Percentiles rank a stretch among this genome's conserved stretches.
These are phyloP conservation scores for Daedaleopsis sinensis DNA, from an alignment of 768 basidiomycete genomes.

Conservation along the genomic window DNA sequence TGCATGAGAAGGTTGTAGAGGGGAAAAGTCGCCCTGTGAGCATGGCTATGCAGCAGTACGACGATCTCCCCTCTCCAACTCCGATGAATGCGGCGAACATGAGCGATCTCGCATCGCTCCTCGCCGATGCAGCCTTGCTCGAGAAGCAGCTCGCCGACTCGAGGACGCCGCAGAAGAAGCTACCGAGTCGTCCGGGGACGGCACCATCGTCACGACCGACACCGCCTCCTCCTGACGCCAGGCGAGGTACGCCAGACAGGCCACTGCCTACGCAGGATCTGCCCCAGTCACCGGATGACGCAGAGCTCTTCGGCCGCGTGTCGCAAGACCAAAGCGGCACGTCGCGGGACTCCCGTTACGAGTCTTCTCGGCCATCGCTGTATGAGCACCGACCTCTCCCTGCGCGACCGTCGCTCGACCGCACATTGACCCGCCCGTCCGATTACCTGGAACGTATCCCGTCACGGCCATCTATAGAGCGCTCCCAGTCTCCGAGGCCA, in stretches of 20 bases:
- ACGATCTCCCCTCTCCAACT: slow-evolving; percentile 16
- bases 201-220: slow-evolving; percentile 37
- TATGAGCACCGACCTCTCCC: slow-evolving; percentile 15
- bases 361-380: slow-evolving; percentile 1
- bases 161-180: slow-evolving; percentile 21
- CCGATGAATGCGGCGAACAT: slow-evolving; percentile 21
- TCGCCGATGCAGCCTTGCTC: slow-evolving; percentile 29
- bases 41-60: slow-evolving; percentile 8
- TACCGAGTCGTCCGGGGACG: slow-evolving; percentile 22
- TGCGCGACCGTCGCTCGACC: slow-evolving; percentile 9
- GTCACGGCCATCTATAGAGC: slow-evolving; percentile 11
- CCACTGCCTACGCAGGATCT: slow-evolving; percentile 18
- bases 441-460: slow-evolving; percentile 7
- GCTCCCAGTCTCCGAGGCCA: slow-evolving; percentile 1
- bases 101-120: slow-evolving; percentile 28
- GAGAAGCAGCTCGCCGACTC: slow-evolving; percentile 29
- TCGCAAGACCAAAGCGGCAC: slow-evolving; percentile 11
- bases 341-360: slow-evolving; percentile 1
- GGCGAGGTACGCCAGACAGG: slow-evolving; percentile 12
- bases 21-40: slow-evolving; percentile 17
- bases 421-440: slow-evolving; percentile 11
- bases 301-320: slow-evolving; percentile 6
- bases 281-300: slow-evolving; percentile 19
- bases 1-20: slow-evolving; percentile 33
- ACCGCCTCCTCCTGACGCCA: slow-evolving; percentile 52